A percentile compares a stretch with the other conserved stretches of the same genome.
Evolutionary conservation across 2,329 filamentous ascomycete genomes (phyloP).

Genomic region (Blastomyces gilchristii): DNA sequence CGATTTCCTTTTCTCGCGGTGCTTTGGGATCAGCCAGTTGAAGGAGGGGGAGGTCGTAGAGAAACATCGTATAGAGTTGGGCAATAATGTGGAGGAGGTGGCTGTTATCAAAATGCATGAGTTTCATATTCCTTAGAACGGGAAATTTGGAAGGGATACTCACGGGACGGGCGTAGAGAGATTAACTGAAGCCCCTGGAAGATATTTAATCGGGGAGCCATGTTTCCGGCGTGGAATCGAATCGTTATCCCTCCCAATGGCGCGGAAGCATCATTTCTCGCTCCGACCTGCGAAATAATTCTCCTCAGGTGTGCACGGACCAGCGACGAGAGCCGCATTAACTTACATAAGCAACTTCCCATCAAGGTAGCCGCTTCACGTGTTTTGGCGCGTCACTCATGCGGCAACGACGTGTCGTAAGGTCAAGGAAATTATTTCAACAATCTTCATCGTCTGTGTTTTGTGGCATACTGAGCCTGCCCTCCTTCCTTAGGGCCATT

Average conservation of each 20-base stretch:
- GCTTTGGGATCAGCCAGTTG: constrained; percentile 74
- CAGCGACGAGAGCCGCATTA: background rate
- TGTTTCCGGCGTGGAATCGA: constrained; percentile 14
- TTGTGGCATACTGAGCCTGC: background rate
- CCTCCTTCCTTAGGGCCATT: background rate
- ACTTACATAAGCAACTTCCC: background rate
- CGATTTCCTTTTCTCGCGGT: constrained; percentile 76
- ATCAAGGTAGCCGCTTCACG: constrained; percentile 3
- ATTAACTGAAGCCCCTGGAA: constrained; percentile 28
- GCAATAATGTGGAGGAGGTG: constrained; percentile 12
- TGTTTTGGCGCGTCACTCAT: constrained; percentile 14
- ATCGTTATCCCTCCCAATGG: constrained; percentile 4
- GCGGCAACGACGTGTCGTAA: background rate
- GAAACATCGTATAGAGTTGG: constrained; percentile 52
- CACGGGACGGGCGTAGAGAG: constrained; percentile 28
- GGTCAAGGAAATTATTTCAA: background rate
- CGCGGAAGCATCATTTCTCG: constrained; percentile 8
- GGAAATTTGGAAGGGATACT: constrained; percentile 11
- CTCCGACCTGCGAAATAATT: background rate
- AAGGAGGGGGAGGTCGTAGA: constrained; percentile 54
- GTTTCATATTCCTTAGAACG: background rate
- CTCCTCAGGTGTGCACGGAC: background rate
- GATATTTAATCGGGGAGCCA: constrained; percentile 30
- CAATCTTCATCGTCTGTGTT: background rate
- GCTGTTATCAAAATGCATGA: constrained; percentile 20